Conservation (phyloP, 768 basidiomycete species). For the Cytidiella melzeri region DNA sequence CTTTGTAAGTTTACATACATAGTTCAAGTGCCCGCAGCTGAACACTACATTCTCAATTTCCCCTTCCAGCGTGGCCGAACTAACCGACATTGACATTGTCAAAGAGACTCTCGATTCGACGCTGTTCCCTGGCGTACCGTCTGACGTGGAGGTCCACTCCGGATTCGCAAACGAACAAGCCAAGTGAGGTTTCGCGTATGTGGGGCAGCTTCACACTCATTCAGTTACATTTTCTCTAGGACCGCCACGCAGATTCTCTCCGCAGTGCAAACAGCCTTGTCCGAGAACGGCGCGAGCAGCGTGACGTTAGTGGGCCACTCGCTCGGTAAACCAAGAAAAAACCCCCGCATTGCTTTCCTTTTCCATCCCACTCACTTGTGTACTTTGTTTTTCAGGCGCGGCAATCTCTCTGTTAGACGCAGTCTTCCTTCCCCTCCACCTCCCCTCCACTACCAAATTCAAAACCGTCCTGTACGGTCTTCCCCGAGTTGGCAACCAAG, state of each 20-base stretch:
- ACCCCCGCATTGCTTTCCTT: background rate
- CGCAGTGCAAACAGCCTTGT: slow-evolving; percentile 39
- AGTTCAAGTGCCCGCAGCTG: background rate
- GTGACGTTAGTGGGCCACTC: slow-evolving; percentile 43
- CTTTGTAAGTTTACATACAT: background rate
- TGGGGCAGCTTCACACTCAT: background rate
- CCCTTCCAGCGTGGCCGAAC: slow-evolving; percentile 24
- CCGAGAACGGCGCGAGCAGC: slow-evolving; percentile 25
- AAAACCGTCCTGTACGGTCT: slow-evolving; percentile 29
- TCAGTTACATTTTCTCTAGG: slow-evolving; percentile 15
- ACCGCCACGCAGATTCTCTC: slow-evolving; percentile 36
- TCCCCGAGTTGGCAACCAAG: slow-evolving; percentile 46
- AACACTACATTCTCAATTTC: too few species aligned
- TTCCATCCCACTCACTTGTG: background rate
- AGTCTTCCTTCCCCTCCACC: slow-evolving; percentile 34
- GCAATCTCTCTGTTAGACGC: slow-evolving; percentile 34
- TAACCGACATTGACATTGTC: slow-evolving; percentile 39
- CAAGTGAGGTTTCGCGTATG: slow-evolving; percentile 25
- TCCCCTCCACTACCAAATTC: slow-evolving; percentile 25
- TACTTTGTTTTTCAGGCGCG: slow-evolving; percentile 20
- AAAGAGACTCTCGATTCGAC: slow-evolving; percentile 28
- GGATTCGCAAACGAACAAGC: slow-evolving; percentile 44
- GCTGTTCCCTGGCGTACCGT: slow-evolving; percentile 45
- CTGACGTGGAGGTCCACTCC: slow-evolving; percentile 35
- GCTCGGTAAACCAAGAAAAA: slow-evolving; percentile 24